These are phyloP conservation scores for Breynia disticha DNA, from an alignment of 441 rosid species.

Conservation along the genomic window DNA sequence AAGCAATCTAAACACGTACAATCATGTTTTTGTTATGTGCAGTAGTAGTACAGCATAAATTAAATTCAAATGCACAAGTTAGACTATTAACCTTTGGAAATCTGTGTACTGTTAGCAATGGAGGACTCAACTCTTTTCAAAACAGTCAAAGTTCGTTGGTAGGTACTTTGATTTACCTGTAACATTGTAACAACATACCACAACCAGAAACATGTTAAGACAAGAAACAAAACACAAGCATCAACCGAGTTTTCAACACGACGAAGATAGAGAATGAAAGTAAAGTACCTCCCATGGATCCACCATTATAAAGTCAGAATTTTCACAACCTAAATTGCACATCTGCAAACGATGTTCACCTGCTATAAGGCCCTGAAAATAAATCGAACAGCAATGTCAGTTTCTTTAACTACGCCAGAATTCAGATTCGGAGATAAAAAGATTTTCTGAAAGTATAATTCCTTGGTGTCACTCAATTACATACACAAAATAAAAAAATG, in stretches of 20 bases:
- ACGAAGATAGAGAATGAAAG: neutral
- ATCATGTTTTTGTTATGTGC: neutral
- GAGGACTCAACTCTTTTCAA: constrained; percentile 52
- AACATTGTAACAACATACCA: constrained; percentile 9
- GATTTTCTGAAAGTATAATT: neutral
- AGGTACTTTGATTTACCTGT: constrained; percentile 66
- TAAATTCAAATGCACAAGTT: neutral
- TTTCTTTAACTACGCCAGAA: neutral
- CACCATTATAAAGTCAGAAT: constrained; percentile 80
- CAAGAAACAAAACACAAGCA: too few relatives aligned
- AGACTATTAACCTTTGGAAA: constrained; percentile 37
- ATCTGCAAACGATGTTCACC: constrained; percentile 57
- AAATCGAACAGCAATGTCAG: neutral
- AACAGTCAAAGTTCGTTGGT: constrained; percentile 55
- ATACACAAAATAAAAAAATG: neutral
- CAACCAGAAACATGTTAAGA: neutral
- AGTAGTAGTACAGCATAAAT: neutral
- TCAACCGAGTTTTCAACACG: too few relatives aligned
- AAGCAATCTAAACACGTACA: neutral
- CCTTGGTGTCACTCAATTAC: neutral
- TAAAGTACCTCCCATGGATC: constrained; percentile 94
- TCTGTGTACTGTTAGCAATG: constrained; percentile 21
- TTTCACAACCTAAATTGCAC: constrained; percentile 69
- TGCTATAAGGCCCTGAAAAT: constrained; percentile 54
- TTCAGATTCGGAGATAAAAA: neutral